Percentiles rank a stretch among this genome's conserved stretches.
These are phyloP conservation scores for Cyclotella atomus DNA, from an alignment of 108 stramenopile species.

Conservation along the genomic window DNA sequence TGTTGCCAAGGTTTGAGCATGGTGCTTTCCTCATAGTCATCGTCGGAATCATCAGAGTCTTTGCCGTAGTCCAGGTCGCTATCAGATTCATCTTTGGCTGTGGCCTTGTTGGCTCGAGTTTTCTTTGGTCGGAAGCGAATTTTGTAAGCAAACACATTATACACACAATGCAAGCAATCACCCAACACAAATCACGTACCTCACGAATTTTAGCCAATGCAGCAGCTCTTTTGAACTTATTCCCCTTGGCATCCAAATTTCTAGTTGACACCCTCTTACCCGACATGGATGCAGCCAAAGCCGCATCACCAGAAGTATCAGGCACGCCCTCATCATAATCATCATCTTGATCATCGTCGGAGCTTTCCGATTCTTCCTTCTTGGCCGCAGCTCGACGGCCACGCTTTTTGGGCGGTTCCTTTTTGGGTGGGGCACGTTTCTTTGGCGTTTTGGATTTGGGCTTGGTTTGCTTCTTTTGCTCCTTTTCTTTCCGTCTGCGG, in stretches of 20 bases:
- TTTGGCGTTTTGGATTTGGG: slow-evolving; percentile 54
- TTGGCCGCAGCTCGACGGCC: slow-evolving; percentile 50
- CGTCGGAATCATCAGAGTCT: slow-evolving; percentile 83
- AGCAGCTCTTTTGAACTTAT: slow-evolving; percentile 75
- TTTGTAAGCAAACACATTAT: neutral
- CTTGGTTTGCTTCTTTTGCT: slow-evolving; percentile 34
- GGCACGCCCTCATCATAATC: slow-evolving; percentile 50
- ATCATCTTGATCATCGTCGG: slow-evolving; percentile 36
- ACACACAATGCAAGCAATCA: neutral
- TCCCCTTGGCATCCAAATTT: slow-evolving; percentile 76
- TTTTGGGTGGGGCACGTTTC: slow-evolving; percentile 27
- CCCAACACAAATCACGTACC: slow-evolving; percentile 34
- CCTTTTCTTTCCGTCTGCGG: slow-evolving; percentile 51
- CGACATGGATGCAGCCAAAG: slow-evolving; percentile 61
- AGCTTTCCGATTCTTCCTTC: slow-evolving; percentile 36
- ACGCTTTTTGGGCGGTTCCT: slow-evolving; percentile 23
- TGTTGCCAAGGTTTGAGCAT: slow-evolving; percentile 79
- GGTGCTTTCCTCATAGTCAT: slow-evolving; percentile 68
- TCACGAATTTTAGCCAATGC: slow-evolving; percentile 80
- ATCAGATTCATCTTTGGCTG: slow-evolving; percentile 60
- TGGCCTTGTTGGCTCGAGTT: slow-evolving; percentile 56
- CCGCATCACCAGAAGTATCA: slow-evolving; percentile 65
- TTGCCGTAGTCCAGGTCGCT: slow-evolving; percentile 79
- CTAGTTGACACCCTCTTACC: slow-evolving; percentile 66
- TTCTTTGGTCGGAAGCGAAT: slow-evolving; percentile 13